Percentiles rank a stretch among this genome's conserved stretches.
These are phyloP conservation scores for Xylaria sp. DNA, from an alignment of 2,329 filamentous ascomycete genomes.

Conservation along the genomic window DNA sequence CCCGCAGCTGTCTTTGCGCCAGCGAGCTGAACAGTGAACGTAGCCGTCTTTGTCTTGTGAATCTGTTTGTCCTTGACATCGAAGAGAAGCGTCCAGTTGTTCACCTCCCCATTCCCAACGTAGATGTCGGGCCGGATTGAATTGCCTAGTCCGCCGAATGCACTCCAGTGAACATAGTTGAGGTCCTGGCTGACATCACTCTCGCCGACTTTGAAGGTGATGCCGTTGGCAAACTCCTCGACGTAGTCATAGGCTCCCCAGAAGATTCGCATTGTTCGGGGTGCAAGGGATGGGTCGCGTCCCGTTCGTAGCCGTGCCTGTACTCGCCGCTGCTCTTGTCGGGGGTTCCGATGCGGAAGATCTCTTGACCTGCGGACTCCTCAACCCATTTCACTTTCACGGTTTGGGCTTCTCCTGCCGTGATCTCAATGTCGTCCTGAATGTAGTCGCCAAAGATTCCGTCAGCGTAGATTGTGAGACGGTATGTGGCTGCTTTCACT, in stretches of 20 bases:
- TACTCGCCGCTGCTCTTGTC: conserved; percentile 59
- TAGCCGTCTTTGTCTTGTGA: conserved; percentile 41
- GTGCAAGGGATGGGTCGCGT: conserved; percentile 25
- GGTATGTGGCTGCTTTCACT: conserved; percentile 54
- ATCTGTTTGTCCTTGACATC: conserved; percentile 41
- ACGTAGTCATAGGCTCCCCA: conserved; percentile 57
- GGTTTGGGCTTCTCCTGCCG: background rate
- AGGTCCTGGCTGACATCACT: conserved; percentile 46
- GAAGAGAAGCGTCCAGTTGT: conserved; percentile 57
- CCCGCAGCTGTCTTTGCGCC: conserved; percentile 53
- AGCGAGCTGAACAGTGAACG: conserved; percentile 58
- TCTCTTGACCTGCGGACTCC: conserved; percentile 34
- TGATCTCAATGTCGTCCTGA: conserved; percentile 42
- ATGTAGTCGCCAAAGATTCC: conserved; percentile 57
- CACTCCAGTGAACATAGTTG: conserved; percentile 63
- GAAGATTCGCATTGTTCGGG: conserved; percentile 58
- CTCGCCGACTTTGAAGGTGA: conserved; percentile 52
- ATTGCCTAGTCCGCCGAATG: conserved; percentile 53
- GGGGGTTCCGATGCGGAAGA: conserved; percentile 59
- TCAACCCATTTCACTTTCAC: background rate
- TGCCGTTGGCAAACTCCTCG: conserved; percentile 53
- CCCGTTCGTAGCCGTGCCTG: conserved; percentile 49
- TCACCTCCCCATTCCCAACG: conserved; percentile 40
- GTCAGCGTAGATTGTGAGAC: conserved; percentile 58
- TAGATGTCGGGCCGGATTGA: conserved; percentile 40